A percentile compares a stretch with the other conserved stretches of the same genome.
Evolutionary conservation across 805 yeast species (phyloP).

Genomic region (Komagataella pseudopastoris): DNA sequence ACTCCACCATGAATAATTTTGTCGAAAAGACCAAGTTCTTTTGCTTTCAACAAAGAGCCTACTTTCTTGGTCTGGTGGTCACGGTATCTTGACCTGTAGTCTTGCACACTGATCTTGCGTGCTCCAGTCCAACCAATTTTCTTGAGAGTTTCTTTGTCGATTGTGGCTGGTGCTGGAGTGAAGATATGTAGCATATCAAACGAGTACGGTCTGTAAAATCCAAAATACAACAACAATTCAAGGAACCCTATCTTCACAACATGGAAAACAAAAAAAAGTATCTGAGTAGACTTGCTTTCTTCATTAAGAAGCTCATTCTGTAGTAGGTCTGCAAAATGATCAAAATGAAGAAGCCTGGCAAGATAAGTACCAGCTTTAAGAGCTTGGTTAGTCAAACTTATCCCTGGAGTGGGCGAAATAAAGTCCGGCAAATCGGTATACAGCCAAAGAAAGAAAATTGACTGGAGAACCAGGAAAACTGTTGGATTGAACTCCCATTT

Average conservation of each 20-base stretch:
- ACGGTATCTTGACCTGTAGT: constrained; percentile 59
- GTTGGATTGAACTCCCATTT: constrained; percentile 41
- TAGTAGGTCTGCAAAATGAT: constrained; percentile 30
- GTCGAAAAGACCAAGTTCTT: constrained; percentile 55
- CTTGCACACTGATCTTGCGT: constrained; percentile 54
- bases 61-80: constrained; percentile 44
- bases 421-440: constrained; percentile 89
- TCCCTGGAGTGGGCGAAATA: constrained; percentile 86
- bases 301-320: constrained; percentile 31
- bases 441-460: constrained; percentile 53
- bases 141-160: constrained; percentile 41
- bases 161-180: constrained; percentile 18
- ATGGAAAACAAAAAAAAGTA: constrained; percentile 63
- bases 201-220: constrained; percentile 66
- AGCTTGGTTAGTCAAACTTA: constrained; percentile 56
- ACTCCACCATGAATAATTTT: constrained; percentile 46
- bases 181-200: constrained; percentile 23
- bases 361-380: constrained; percentile 17
- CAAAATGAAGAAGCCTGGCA: constrained; percentile 21
- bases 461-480: constrained; percentile 22
- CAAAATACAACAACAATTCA: constrained; percentile 47
- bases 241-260: constrained; percentile 42
- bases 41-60: constrained; percentile 73
- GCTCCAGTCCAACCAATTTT: constrained; percentile 93
- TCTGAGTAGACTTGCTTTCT: constrained; percentile 35